A percentile compares a stretch with the other conserved stretches of the same genome.
phyloP scores from a whole-genome alignment of 371 early-diverging fungal genomes.

The Massospora cicadina region DNA sequence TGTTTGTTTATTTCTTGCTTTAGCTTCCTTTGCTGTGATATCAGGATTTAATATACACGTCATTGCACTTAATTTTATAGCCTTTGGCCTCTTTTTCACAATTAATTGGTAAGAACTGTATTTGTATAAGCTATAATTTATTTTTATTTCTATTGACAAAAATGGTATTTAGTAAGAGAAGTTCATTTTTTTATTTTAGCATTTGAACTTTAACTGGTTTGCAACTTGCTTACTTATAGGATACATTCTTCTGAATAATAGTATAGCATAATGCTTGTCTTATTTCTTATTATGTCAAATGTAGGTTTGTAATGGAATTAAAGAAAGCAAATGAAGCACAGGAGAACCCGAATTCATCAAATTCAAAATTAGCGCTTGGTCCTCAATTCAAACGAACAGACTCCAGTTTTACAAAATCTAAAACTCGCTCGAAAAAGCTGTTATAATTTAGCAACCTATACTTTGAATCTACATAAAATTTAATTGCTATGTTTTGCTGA shows the following conservation, averaged over 20 bases:
- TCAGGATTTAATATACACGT: not conserved
- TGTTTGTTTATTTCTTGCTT: not conserved
- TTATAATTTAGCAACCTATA: not conserved
- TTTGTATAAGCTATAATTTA: no score
- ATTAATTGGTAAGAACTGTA: not conserved
- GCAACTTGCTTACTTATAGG: not conserved
- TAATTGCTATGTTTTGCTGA: no score
- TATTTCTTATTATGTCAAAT: not conserved
- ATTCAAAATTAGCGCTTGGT: not conserved
- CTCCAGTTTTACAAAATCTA: not conserved
- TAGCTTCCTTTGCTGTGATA: not conserved
- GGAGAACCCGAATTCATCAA: not conserved
- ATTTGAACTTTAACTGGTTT: not conserved
- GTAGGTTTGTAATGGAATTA: not conserved
- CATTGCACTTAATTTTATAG: not conserved
- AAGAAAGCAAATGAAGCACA: not conserved
- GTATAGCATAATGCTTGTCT: not conserved
- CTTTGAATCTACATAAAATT: not conserved
- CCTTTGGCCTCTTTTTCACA: not conserved
- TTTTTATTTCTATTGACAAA: no score
- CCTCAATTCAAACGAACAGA: not conserved
- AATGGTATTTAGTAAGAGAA: no score
- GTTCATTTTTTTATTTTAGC: no score
- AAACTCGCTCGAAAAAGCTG: not conserved
- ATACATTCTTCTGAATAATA: not conserved